A percentile compares a stretch with the other conserved stretches of the same genome.
Conservation (phyloP, 768 basidiomycete genomes). For the Hortiboletus flavorubellus region DNA sequence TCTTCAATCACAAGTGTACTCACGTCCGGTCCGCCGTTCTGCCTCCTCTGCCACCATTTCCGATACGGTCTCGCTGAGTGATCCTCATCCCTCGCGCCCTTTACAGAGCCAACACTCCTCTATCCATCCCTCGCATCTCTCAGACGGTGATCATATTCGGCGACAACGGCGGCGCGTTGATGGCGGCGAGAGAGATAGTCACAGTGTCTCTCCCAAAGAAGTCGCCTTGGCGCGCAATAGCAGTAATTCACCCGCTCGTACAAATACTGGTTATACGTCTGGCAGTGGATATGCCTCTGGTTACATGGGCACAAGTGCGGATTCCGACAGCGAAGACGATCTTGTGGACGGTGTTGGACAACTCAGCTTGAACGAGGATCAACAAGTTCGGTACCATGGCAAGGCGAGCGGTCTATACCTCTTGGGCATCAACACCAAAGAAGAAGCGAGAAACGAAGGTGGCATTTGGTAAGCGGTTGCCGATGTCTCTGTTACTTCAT, state of each 20-base stretch:
- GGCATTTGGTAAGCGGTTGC: constrained; percentile 63
- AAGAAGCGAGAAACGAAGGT: constrained; percentile 66
- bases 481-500: constrained; percentile 6
- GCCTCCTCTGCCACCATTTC: neutral
- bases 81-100: constrained; percentile 9
- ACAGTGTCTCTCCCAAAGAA: constrained; percentile 7
- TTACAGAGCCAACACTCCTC: constrained; percentile 9
- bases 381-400: constrained; percentile 83
- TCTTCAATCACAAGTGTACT: constrained; percentile 11
- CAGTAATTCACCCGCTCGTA: constrained; percentile 18
- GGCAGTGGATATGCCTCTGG: constrained; percentile 22
- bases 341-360: constrained; percentile 77
- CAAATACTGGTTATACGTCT: constrained; percentile 11
- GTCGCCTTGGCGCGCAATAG: constrained; percentile 6
- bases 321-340: constrained; percentile 40
- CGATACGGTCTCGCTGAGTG: constrained; percentile 9
- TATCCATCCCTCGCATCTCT: constrained; percentile 7
- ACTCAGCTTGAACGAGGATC: constrained; percentile 83
- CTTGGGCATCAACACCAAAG: constrained; percentile 55
- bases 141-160: constrained; percentile 34
- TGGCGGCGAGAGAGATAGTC: constrained; percentile 7
- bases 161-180: constrained; percentile 50
- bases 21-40: neutral
- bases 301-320: constrained; percentile 32
- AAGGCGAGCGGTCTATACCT: constrained; percentile 81